Conservation (phyloP, 179 eudicot species). For the Heliamphora pulchella region DNA sequence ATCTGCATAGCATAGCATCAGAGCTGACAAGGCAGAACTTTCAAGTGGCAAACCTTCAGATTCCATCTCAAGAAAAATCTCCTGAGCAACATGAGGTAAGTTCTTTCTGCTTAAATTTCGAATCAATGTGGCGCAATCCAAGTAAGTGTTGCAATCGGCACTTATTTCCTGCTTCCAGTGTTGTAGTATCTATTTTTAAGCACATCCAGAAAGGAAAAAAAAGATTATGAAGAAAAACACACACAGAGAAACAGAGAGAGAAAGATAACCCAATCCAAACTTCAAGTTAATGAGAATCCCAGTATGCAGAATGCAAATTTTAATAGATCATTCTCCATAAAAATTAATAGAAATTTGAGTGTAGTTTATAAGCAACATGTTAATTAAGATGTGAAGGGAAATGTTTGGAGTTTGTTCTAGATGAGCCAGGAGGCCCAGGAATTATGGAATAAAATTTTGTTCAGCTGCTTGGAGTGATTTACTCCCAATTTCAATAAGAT, state of each 20-base stretch:
- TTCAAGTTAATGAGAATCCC: neutral
- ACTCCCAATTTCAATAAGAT: neutral
- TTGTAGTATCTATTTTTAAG: slow-evolving; percentile 8
- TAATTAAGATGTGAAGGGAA: no score
- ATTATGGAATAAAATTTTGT: no score
- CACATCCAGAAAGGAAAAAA: neutral
- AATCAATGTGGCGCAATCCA: slow-evolving; percentile 12
- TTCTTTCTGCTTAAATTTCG: slow-evolving; percentile 14
- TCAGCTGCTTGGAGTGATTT: no score
- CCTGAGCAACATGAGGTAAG: slow-evolving; percentile 19
- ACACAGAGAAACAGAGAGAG: neutral
- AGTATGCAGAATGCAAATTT: no score
- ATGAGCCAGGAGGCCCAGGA: no score
- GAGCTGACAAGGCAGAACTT: slow-evolving; percentile 26
- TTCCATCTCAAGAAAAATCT: slow-evolving; percentile 21
- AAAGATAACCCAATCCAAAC: neutral
- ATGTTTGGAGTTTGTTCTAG: no score
- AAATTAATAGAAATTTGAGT: no score
- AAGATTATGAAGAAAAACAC: neutral
- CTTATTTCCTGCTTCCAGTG: slow-evolving; percentile 13
- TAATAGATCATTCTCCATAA: no score
- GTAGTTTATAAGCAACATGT: no score
- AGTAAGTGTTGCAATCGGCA: neutral
- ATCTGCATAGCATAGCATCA: slow-evolving; percentile 49
- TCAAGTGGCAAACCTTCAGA: slow-evolving; percentile 21